These are phyloP conservation scores for Litsea cubeba DNA, from an alignment of 164 flowering plant species.

Conservation along the genomic window DNA sequence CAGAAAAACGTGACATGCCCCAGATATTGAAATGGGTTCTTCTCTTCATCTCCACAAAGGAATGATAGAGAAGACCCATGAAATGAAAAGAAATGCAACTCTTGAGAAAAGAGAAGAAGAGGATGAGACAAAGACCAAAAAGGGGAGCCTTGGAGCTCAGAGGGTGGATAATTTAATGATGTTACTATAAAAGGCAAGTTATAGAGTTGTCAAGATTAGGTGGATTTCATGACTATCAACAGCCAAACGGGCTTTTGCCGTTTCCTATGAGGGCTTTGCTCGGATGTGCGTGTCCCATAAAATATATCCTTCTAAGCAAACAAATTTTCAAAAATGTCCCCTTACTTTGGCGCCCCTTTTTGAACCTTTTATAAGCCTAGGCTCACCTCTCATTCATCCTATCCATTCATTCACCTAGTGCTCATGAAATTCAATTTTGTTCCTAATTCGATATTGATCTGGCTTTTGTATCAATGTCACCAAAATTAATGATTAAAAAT, in stretches of 20 bases:
- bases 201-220: slow-evolving; percentile 9
- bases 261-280: background rate
- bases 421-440: too few relatives aligned
- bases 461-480: too few relatives aligned
- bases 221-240: slow-evolving; percentile 8
- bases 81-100: background rate
- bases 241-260: slow-evolving; percentile 9
- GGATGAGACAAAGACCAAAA: background rate
- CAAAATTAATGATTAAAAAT: too few relatives aligned
- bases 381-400: too few relatives aligned
- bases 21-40: background rate
- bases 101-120: background rate
- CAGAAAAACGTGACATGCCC: background rate
- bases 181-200: slow-evolving; percentile 3
- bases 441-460: too few relatives aligned
- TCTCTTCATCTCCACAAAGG: background rate
- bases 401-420: too few relatives aligned
- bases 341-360: too few relatives aligned
- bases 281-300: background rate
- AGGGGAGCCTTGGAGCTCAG: background rate
- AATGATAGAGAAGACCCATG: background rate
- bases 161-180: background rate
- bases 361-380: too few relatives aligned
- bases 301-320: too few relatives aligned
- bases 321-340: too few relatives aligned